Conservation (phyloP, 805 yeast species). For the Schwanniomyces pseudopolymorphus region DNA sequence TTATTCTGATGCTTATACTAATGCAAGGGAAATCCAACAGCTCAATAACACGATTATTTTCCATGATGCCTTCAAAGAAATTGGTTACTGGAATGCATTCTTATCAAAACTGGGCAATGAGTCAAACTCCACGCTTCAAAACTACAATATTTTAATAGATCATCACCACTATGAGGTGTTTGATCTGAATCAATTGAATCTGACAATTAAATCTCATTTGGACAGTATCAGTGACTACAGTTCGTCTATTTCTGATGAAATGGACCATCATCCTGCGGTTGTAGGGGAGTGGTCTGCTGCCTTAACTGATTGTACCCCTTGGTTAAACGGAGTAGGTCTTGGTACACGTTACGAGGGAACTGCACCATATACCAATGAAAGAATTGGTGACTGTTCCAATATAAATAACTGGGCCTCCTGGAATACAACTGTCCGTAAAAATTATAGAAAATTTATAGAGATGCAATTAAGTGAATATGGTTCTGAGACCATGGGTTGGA, state of each 20-base stretch:
- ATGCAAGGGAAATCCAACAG: conserved; percentile 27
- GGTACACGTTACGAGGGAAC: conserved; percentile 63
- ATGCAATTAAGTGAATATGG: conserved; percentile 58
- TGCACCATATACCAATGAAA: conserved; percentile 26
- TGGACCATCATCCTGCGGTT: conserved; percentile 47
- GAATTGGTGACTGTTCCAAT: conserved; percentile 44
- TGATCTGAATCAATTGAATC: conserved; percentile 21
- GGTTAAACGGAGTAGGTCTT: conserved; percentile 68
- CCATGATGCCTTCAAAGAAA: conserved; percentile 64
- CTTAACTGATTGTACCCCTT: conserved; percentile 65
- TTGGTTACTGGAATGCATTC: conserved; percentile 55
- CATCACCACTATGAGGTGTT: conserved; percentile 44
- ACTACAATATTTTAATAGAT: conserved; percentile 38
- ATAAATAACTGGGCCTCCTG: conserved; percentile 40
- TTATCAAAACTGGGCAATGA: conserved; percentile 19
- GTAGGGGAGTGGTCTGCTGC: conserved; percentile 74
- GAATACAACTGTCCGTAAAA: conserved; percentile 38
- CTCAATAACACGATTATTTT: conserved; percentile 48
- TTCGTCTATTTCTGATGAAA: conserved; percentile 32
- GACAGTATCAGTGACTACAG: conserved; percentile 30
- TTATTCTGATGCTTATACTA: conserved; percentile 29
- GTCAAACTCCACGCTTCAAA: conserved; percentile 15
- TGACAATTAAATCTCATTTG: conserved; percentile 30
- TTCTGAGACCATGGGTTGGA: conserved; percentile 52
- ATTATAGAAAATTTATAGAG: conserved; percentile 57